Evolutionary conservation across 2,329 filamentous ascomycete genomes (phyloP), one percentile per base, ranked within the genome.

Genomic region (Didymosphaeria variabile): DNA sequence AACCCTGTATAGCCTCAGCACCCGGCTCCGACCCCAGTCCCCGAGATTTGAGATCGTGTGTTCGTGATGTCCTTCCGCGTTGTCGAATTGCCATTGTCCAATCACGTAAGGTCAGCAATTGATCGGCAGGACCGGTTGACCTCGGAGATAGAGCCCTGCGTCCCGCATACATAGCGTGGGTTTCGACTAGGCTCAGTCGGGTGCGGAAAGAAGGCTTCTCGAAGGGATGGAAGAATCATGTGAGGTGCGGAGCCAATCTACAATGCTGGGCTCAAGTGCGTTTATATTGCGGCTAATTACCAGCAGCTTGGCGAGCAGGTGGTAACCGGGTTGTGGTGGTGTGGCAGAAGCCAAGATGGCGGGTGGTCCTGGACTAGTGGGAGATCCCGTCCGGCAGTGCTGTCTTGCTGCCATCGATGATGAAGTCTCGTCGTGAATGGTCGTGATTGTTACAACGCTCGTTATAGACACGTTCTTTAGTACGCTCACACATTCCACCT

Each of bases 221-320:
- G 42, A 55, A 55, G 40, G 53, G 47, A 47, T 55, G 31, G 42
- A 38, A 55, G 10, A 10, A 55, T 55, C 53, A 55, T 47, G 53
- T 55, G 53, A 47, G 29, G 19, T 12, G 42, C 7, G 29, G 17
- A 29, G 19, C 15, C 40, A 55, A 46, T 46, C 31, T 46, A 46
- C 42, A 26, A 17, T 3, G 42, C 29, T 46, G 31, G 29, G 42
- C 47, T n/a, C 17, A n/a, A 55, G 32, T 23, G 53, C 31, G 31
- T 55, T 44, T 46, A 55, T 46, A 55, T 55, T 55, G 42, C 53
- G 53, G 53, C 29, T 55, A 55, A 55, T 46, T 46, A 47, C 53
- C 29, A 47, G 29, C 19, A 44, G 21, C 53, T 55, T 55, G 53
- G 53, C 53, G 29, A 42, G 31, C 42, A 46, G 52, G 40, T 32